Conservation (phyloP, 2,329 filamentous ascomycete genomes). For the Dichotomopilus funicola region DNA sequence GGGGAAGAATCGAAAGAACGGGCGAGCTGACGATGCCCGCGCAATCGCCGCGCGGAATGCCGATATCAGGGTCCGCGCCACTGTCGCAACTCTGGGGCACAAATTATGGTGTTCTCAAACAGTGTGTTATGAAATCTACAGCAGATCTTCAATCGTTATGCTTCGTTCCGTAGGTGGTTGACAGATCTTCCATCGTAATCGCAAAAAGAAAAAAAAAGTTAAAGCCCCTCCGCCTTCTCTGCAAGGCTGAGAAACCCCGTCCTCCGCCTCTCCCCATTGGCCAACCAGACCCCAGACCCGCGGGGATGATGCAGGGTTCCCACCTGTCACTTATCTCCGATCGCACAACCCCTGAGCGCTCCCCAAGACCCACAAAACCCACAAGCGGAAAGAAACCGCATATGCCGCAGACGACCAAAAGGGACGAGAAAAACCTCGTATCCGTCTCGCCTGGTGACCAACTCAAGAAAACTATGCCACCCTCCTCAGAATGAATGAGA, state of each 20-base stretch:
- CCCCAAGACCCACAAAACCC: background rate
- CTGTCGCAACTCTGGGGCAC: background rate
- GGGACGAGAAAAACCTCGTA: too few species aligned
- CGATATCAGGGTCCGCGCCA: constrained; percentile 9
- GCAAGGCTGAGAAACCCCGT: constrained; percentile 17
- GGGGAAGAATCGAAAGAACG: background rate
- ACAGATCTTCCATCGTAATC: background rate
- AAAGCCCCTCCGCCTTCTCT: constrained; percentile 10
- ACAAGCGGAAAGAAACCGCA: background rate
- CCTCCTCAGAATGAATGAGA: too few species aligned
- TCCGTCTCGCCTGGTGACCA: too few species aligned
- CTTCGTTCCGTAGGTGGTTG: too few species aligned
- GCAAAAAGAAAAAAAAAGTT: background rate
- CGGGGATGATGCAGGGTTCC: constrained; percentile 12
- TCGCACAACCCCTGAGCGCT: too few species aligned
- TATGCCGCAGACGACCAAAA: too few species aligned
- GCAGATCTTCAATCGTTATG: too few species aligned
- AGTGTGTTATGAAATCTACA: too few species aligned
- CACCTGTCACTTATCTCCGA: too few species aligned
- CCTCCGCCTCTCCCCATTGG: constrained; percentile 3
- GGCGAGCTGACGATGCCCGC: constrained; percentile 3
- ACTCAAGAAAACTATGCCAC: too few species aligned
- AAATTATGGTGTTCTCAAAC: background rate
- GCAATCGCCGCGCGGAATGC: constrained; percentile 9
- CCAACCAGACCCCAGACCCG: background rate